phyloP scores from a whole-genome alignment of 352 stramenopile species.

The Plasmopara halstedii region DNA sequence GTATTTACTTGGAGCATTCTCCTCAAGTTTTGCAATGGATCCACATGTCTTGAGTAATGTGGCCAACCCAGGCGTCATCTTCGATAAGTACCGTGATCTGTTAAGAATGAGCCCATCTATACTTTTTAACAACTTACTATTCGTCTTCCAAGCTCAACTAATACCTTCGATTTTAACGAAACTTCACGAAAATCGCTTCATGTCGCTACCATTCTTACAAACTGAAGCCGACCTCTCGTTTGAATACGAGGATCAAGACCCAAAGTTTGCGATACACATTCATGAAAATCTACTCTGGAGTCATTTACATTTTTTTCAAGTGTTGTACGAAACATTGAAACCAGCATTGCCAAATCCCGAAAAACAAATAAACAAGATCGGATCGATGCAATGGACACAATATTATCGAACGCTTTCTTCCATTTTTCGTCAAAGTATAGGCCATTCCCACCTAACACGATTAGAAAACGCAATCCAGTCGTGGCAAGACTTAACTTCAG shows the following conservation, averaged over 20 bases:
- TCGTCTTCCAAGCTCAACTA: slow-evolving; percentile 47
- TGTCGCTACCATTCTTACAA: slow-evolving; percentile 47
- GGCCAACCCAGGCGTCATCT: slow-evolving; percentile 1
- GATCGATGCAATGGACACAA: slow-evolving; percentile 16
- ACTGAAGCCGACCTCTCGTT: slow-evolving; percentile 49
- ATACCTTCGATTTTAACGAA: slow-evolving; percentile 38
- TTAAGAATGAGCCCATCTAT: slow-evolving; percentile 47
- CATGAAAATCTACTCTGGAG: slow-evolving; percentile 35
- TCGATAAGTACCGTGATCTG: slow-evolving; percentile 42
- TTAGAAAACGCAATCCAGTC: slow-evolving; percentile 28
- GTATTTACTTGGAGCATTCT: slow-evolving; percentile 51
- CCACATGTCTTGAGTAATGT: slow-evolving; percentile 16
- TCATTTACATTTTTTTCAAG: slow-evolving; percentile 46
- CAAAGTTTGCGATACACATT: slow-evolving; percentile 36
- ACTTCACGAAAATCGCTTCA: slow-evolving; percentile 49
- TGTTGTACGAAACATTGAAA: slow-evolving; percentile 46
- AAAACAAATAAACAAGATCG: slow-evolving; percentile 3
- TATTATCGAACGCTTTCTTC: slow-evolving; percentile 23
- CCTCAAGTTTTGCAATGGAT: slow-evolving; percentile 47
- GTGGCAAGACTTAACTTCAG: slow-evolving; percentile 36
- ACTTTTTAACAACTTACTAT: slow-evolving; percentile 51
- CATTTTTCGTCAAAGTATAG: slow-evolving; percentile 21
- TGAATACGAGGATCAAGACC: slow-evolving; percentile 38
- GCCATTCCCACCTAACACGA: slow-evolving; percentile 8
- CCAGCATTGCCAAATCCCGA: slow-evolving; percentile 8